Evolutionary conservation across 2,329 filamentous ascomycete genomes (phyloP).

Genomic region (Phialophora macrospora): DNA sequence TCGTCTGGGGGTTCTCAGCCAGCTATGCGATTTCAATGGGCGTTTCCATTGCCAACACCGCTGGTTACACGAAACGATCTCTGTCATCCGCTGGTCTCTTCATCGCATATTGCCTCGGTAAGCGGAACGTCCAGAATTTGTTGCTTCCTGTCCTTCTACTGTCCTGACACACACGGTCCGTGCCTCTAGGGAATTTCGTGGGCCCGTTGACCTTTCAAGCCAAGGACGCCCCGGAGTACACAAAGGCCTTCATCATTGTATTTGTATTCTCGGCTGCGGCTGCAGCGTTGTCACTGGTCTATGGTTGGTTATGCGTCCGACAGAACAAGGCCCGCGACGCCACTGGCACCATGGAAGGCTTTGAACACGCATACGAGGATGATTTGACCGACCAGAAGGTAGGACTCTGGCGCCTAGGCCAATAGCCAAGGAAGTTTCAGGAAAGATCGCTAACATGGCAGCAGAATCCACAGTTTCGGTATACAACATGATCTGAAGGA

Average conservation of each 20-base stretch:
- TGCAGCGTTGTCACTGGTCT: constrained; percentile 40
- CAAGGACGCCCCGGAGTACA: constrained; percentile 42
- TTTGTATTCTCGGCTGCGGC: constrained; percentile 12
- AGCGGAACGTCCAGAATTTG: too few species aligned
- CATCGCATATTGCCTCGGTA: constrained; percentile 29
- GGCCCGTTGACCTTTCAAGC: constrained; percentile 45
- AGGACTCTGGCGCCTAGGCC: too few species aligned
- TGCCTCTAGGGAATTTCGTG: constrained; percentile 42
- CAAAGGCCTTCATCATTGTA: constrained; percentile 44
- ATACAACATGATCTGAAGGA: too few species aligned
- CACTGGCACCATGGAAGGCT: constrained; percentile 50
- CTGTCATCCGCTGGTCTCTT: constrained; percentile 35
- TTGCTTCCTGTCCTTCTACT: too few species aligned
- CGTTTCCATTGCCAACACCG: constrained; percentile 48
- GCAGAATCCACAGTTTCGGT: too few species aligned
- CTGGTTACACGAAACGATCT: constrained; percentile 39
- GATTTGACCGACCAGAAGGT: constrained; percentile 54
- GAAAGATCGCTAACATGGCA: too few species aligned
- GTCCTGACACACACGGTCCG: too few species aligned
- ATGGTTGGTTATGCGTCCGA: constrained; percentile 37
- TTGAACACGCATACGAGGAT: constrained; percentile 59
- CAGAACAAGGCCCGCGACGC: constrained; percentile 24
- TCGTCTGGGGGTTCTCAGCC: constrained; percentile 53
- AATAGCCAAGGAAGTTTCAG: too few species aligned
- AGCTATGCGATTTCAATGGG: constrained; percentile 59